phyloP scores from a whole-genome alignment of 164 flowering plant genomes.

The Nelumbo lutea region DNA sequence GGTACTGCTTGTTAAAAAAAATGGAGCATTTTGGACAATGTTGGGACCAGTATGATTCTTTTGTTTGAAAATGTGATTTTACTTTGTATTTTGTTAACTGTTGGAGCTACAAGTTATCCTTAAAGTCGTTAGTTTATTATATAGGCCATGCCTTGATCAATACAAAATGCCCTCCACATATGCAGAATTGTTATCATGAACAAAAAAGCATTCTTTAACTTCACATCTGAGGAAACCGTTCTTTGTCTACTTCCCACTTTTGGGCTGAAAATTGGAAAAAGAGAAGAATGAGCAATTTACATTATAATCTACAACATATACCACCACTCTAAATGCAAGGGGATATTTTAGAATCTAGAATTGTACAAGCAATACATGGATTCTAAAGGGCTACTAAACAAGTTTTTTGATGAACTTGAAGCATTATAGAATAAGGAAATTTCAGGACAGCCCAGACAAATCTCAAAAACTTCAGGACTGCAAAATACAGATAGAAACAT shows the following conservation, averaged over 20 bases:
- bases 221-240: too few species aligned
- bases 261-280: neutral
- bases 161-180: too few species aligned
- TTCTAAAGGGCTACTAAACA: slow-evolving; percentile 1
- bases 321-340: neutral
- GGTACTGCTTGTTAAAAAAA: too few species aligned
- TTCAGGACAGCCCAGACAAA: neutral
- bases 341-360: neutral
- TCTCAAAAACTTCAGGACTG: neutral
- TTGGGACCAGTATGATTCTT: too few species aligned
- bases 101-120: too few species aligned
- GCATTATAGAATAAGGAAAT: neutral
- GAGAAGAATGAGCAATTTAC: neutral
- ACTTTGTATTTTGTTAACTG: too few species aligned
- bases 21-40: too few species aligned
- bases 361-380: neutral
- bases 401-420: neutral
- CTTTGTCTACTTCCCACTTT: neutral
- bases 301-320: slow-evolving; percentile 4
- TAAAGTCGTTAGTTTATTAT: too few species aligned
- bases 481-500: neutral
- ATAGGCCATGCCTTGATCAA: too few species aligned
- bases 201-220: too few species aligned
- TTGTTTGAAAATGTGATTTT: too few species aligned
- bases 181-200: too few species aligned